phyloP scores from a whole-genome alignment of 176 grass and related monocot genomes.

The Rhipidocladum racemiflorum region DNA sequence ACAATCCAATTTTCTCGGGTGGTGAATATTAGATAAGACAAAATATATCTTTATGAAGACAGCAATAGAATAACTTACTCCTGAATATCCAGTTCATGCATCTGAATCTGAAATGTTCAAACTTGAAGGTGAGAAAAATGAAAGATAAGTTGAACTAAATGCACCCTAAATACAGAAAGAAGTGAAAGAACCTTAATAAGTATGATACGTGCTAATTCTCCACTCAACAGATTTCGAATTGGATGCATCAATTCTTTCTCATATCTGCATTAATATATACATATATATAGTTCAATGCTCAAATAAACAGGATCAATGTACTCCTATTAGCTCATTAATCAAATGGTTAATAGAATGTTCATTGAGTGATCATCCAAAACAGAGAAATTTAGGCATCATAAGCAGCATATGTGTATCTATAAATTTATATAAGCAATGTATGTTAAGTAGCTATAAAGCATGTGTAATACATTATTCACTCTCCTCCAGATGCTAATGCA shows the following conservation, averaged over 20 bases:
- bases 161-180: neutral
- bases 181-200: constrained; percentile 88
- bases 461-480: neutral
- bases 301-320: constrained; percentile 20
- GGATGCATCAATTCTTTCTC: constrained; percentile 83
- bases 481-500: neutral
- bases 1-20: constrained; percentile 16
- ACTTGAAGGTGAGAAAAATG: constrained; percentile 29
- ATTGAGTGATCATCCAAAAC: neutral
- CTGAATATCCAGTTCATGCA: constrained; percentile 89
- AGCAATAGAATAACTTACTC: constrained; percentile 57
- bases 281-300: constrained; percentile 2
- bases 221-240: constrained; percentile 63
- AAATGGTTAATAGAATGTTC: constrained; percentile 20
- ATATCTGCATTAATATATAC: constrained; percentile 61
- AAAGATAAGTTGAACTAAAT: constrained; percentile 13
- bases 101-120: constrained; percentile 84
- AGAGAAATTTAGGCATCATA: neutral
- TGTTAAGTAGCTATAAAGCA: neutral
- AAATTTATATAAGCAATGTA: neutral
- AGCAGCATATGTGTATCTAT: neutral
- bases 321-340: neutral
- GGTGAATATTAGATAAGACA: constrained; percentile 1
- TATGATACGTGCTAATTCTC: constrained; percentile 86
- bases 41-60: constrained; percentile 20